Evolutionary conservation across 202 grass and related monocot genomes (phyloP).

Genomic region (Digitaria exilis): DNA sequence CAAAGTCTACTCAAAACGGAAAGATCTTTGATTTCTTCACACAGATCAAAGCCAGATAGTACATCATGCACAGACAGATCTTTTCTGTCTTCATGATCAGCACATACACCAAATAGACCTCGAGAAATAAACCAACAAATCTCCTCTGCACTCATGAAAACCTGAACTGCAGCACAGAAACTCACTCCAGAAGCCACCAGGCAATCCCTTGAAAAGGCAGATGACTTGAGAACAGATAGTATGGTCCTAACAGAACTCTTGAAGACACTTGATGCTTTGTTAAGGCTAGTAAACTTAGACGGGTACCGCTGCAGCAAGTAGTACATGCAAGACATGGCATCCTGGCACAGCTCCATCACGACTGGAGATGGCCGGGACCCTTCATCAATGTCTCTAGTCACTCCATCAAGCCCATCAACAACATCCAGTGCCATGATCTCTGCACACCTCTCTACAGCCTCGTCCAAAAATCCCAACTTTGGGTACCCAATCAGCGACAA

Average conservation of each 20-base stretch:
- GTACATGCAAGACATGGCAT: slow-evolving; percentile 98
- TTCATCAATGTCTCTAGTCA: slow-evolving; percentile 62
- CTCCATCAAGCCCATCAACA: slow-evolving; percentile 60
- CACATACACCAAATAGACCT: slow-evolving; percentile 55
- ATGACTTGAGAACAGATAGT: slow-evolving; percentile 85
- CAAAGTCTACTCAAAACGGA: slow-evolving; percentile 92
- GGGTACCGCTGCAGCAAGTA: slow-evolving; percentile 96
- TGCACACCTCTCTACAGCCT: slow-evolving; percentile 67
- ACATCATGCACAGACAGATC: slow-evolving; percentile 4
- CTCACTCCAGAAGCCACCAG: slow-evolving; percentile 91
- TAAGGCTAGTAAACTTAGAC: slow-evolving; percentile 58
- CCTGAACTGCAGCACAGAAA: slow-evolving; percentile 95
- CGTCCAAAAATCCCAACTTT: slow-evolving; percentile 88
- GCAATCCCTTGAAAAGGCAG: slow-evolving; percentile 89
- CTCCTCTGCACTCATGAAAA: slow-evolving; percentile 59
- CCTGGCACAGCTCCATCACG: slow-evolving; percentile 98
- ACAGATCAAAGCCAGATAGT: slow-evolving; percentile 58
- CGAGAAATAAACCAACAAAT: slow-evolving; percentile 74
- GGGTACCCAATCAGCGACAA: slow-evolving; percentile 96
- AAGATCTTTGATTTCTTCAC: slow-evolving; percentile 59
- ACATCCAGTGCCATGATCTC: slow-evolving; percentile 75
- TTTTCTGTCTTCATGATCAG: slow-evolving; percentile 16
- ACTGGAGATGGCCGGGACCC: slow-evolving; percentile 79
- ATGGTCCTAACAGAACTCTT: slow-evolving; percentile 63
- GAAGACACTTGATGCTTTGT: slow-evolving; percentile 65